These are phyloP conservation scores for Leishmania mexicana DNA, from an alignment of 208 protist species.

Conservation along the genomic window DNA sequence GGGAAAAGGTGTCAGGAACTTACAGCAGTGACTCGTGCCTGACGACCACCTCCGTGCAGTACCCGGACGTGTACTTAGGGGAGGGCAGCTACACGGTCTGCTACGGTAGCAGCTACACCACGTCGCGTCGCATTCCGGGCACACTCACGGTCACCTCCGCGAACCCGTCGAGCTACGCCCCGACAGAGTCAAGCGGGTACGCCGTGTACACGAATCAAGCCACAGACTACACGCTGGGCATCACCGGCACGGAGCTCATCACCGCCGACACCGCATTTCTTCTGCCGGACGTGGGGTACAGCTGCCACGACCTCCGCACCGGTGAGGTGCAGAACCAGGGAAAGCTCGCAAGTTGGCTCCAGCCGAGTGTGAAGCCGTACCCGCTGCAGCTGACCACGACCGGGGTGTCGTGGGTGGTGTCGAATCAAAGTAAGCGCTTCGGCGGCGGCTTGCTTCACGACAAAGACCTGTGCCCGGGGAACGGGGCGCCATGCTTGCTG, in stretches of 20 bases:
- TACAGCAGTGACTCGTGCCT: slow-evolving; percentile 72
- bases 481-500: slow-evolving; percentile 54
- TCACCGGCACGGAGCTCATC: slow-evolving; percentile 65
- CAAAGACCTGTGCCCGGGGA: slow-evolving; percentile 53
- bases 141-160: slow-evolving; percentile 53
- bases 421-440: slow-evolving; percentile 67
- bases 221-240: slow-evolving; percentile 55
- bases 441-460: slow-evolving; percentile 59
- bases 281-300: slow-evolving; percentile 65
- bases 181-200: slow-evolving; percentile 24
- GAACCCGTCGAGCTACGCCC: slow-evolving; percentile 66
- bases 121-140: slow-evolving; percentile 62
- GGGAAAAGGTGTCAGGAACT: slow-evolving; percentile 40
- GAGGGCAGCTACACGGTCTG: slow-evolving; percentile 81
- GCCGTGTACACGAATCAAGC: slow-evolving; percentile 80
- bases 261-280: slow-evolving; percentile 68
- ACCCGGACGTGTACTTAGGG: slow-evolving; percentile 66
- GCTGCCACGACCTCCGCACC: slow-evolving; percentile 85
- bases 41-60: slow-evolving; percentile 57
- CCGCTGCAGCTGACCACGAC: slow-evolving; percentile 43
- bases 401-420: slow-evolving; percentile 73
- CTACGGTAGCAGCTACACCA: slow-evolving; percentile 51
- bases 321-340: slow-evolving; percentile 53
- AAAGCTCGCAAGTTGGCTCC: slow-evolving; percentile 60
- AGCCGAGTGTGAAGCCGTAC: slow-evolving; percentile 62